Percentiles rank a stretch among this genome's conserved stretches.
These are phyloP conservation scores for Camellia sinensis DNA, from an alignment of 148 eudicot genomes.

Conservation along the genomic window DNA sequence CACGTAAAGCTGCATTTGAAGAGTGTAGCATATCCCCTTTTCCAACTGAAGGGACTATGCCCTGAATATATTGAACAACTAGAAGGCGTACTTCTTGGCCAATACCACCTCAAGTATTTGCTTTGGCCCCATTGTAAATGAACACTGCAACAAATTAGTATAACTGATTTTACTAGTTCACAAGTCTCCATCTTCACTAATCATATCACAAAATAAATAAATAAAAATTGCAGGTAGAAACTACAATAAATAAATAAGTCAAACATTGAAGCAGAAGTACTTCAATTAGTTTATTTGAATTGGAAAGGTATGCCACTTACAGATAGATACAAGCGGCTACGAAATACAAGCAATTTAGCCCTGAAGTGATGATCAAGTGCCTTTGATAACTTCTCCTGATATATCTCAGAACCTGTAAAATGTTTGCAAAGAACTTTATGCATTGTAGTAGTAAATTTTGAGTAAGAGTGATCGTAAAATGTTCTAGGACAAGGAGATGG, in stretches of 20 bases:
- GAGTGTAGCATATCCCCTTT: no score
- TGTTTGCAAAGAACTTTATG: neutral
- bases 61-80: neutral
- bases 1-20: no score
- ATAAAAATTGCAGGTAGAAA: neutral
- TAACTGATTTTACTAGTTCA: neutral
- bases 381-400: slow-evolving; percentile 13
- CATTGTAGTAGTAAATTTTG: neutral
- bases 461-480: neutral
- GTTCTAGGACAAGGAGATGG: neutral
- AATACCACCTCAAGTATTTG: neutral
- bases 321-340: neutral
- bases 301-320: slow-evolving; percentile 4
- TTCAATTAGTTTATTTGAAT: neutral
- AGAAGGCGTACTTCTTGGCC: neutral
- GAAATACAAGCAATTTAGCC: slow-evolving; percentile 5
- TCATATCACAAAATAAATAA: neutral
- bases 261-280: neutral
- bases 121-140: neutral
- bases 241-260: neutral
- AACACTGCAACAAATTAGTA: neutral
- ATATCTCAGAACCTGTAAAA: slow-evolving; percentile 4
- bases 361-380: slow-evolving; percentile 8
- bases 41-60: no score
- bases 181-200: neutral